Base-by-base conservation (phyloP, 2,329 filamentous ascomycete genomes). In the Bertia moriformis region DNA sequence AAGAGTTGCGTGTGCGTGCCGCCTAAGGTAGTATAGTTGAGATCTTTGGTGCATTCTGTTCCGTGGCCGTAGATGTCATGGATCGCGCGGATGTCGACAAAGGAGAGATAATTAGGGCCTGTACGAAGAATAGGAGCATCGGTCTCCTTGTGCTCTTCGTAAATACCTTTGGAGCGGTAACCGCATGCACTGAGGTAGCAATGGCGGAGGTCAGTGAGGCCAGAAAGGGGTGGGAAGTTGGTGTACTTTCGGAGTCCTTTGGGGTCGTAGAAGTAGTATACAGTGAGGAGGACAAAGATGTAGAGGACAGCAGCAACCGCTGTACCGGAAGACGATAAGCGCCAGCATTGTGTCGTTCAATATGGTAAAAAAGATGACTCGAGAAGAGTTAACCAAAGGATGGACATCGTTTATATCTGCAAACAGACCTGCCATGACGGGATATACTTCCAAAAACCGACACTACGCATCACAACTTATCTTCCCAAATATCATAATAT, bases 51-150 rank as follows among this genome's bases (percentile, higher is more conserved):
- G 44, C 57, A 61, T 32, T 54, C 54, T 10, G 60, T 59, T 40
- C 55, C 57, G 44, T 63, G 59, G 12, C 59, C 60, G 40, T 63
- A 63, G 39, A 63, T 63, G 14, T 62, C 59, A 41, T 62, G 61
- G 46, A 62, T 60, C 14, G 59, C 60, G 14, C 49, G 48, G 14
- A 51, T 45, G 38, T 55, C 51, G 7, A 51, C 51, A 40, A 56
- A 62, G 0, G 59, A 61, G 1, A 63, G 47, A 15, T 17, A 12
- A 20, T 38, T 41, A 18, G 39, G 39, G 13, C 39, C 39, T 14
- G 32, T 20, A 3, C 39, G 33, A n/a, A 41, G 24, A 19, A 40
- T 18, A n/a, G 29, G 39, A 14, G 22, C 22, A n/a, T n/a, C n/a
- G 24, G n/a, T 29, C 32, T 35, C 7, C 12, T 18, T 18, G 18